Evolutionary conservation across 139 green algal species (phyloP).

Genomic region (Klebsormidium nitens): DNA sequence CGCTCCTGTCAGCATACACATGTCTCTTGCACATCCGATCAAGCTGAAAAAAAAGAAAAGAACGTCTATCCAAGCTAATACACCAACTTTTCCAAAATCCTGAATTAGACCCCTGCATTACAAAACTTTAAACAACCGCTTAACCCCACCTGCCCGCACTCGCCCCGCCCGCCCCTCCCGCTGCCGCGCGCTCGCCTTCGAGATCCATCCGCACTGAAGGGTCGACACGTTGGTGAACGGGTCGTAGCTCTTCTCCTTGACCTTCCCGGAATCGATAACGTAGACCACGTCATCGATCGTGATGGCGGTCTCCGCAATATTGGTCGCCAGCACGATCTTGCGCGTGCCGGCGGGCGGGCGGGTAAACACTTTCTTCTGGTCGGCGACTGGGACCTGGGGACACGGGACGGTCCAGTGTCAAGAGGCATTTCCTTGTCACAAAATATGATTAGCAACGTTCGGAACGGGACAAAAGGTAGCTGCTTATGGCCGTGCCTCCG

Average conservation of each 20-base stretch:
- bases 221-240: slow-evolving; percentile 69
- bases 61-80: no score
- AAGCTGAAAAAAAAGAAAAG: no score
- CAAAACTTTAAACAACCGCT: no score
- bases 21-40: no score
- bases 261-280: slow-evolving; percentile 66
- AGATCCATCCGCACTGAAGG: slow-evolving; percentile 53
- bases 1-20: no score
- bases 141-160: slow-evolving; percentile 54
- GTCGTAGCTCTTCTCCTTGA: slow-evolving; percentile 83
- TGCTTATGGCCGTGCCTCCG: no score
- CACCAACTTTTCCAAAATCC: no score
- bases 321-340: slow-evolving; percentile 79
- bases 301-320: slow-evolving; percentile 76
- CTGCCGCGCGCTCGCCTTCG: slow-evolving; percentile 61
- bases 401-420: no score
- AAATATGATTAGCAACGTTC: no score
- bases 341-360: slow-evolving; percentile 48
- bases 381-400: slow-evolving; percentile 55
- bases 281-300: slow-evolving; percentile 82
- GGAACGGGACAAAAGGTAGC: no score
- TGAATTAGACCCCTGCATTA: no score
- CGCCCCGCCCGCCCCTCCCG: slow-evolving; percentile 68
- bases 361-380: slow-evolving; percentile 48
- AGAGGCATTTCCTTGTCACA: no score